Evolutionary conservation across 371 early-diverging fungal species (phyloP), one percentile per base, ranked within the genome.

Genomic region (Chytridiales sp.): DNA sequence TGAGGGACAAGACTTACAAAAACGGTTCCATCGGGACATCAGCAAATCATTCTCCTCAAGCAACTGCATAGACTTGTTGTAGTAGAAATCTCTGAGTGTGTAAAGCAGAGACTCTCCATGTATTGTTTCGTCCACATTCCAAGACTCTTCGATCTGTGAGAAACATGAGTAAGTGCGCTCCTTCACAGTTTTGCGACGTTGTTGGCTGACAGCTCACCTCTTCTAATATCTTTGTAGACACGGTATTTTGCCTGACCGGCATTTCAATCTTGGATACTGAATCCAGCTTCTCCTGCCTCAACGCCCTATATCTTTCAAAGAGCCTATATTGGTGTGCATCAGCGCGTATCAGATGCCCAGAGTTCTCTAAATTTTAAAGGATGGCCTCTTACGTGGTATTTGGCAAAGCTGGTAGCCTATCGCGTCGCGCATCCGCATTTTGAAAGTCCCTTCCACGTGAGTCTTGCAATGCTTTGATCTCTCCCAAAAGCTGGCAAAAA

Each of bases 21-120:
- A 80, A 13, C 80, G 49, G 35, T 54, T 56, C 77, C 80, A 80
- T 47, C 81, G 60, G 6, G 76, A 73, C 3, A 81, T 30, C 2
- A 81, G 54, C 6, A 78, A 47, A 15, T 56, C 19, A 26, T 70
- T 75, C 42, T 74, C 61, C 47, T 72, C 56, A 21, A 77, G 30
- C 2, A 70, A 5, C 22, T 57, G 31, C 21, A 55, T 21, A 1
- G 66, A 52, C 39, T 66, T 69, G 6, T 65, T 56, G 26, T 61
- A 55, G 52, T 60, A 78, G 56, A 77, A 79, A 5, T 47, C 47
- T 13, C 64, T 38, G 6, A 81, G 53, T n/a, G 56, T 69, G 1
- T 4, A 3, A 13, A 68, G 35, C n/a, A 75, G 46, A 3, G 26
- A 17, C 21, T 63, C 47, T 17, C 50, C 59, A 11, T 51, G 49